Evolutionary conservation across 208 protist species (phyloP).

Genomic region (Acanthamoeba lenticulata): DNA sequence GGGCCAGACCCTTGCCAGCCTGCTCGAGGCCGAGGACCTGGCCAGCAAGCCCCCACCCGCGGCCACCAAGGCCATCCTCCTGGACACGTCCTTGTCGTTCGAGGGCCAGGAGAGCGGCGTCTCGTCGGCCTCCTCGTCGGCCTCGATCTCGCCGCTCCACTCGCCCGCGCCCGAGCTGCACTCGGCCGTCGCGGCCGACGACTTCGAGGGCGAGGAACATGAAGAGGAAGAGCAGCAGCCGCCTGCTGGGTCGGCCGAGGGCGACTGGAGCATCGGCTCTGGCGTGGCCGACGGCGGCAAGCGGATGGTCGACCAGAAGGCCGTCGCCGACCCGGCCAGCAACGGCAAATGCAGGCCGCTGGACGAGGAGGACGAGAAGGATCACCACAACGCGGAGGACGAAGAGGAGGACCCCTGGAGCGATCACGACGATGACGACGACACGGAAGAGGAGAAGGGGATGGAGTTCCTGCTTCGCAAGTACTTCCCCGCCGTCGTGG

Average conservation of each 20-base stretch:
- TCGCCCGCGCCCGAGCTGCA: background rate
- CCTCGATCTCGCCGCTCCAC: background rate
- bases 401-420: background rate
- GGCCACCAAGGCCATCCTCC: background rate
- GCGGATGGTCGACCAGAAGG: background rate
- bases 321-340: background rate
- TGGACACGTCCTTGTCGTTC: background rate
- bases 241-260: no score
- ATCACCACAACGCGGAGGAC: background rate
- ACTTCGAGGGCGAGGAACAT: no score
- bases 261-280: no score
- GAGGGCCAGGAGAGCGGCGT: background rate
- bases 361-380: no score
- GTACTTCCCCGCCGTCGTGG: background rate
- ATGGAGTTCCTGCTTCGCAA: background rate
- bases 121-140: background rate
- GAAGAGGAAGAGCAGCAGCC: no score
- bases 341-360: no score
- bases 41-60: background rate
- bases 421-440: background rate
- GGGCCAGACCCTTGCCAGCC: no score
- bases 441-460: background rate
- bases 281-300: no score
- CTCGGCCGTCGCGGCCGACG: no score
- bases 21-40: no score